Percentiles rank a stretch among this genome's conserved stretches.
These are phyloP conservation scores for Solidago caesia DNA, from an alignment of 129 eudicot genomes.

Conservation along the genomic window DNA sequence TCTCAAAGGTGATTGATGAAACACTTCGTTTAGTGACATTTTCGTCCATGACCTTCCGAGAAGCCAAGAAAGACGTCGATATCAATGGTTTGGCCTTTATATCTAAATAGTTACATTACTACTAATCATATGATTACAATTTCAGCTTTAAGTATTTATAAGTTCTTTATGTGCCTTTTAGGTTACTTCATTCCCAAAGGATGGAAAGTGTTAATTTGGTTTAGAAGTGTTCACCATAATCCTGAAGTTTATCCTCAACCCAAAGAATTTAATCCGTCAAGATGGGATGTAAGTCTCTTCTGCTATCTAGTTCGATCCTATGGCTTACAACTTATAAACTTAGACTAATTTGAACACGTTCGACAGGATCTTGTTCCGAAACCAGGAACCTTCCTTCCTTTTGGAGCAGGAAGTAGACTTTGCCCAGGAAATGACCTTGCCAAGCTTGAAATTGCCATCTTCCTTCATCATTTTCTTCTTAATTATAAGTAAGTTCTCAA, in stretches of 20 bases:
- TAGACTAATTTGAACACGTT: constrained; percentile 18
- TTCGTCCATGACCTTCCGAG: constrained; percentile 78
- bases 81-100: constrained; percentile 48
- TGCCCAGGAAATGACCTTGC: constrained; percentile 99
- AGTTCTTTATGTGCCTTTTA: constrained; percentile 20
- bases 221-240: constrained; percentile 60
- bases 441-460: constrained; percentile 78
- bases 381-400: constrained; percentile 81
- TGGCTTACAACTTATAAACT: neutral
- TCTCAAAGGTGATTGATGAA: constrained; percentile 88
- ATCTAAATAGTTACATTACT: neutral
- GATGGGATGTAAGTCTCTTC: constrained; percentile 84
- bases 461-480: constrained; percentile 82
- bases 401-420: constrained; percentile 85
- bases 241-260: constrained; percentile 62
- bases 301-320: constrained; percentile 3
- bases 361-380: constrained; percentile 60
- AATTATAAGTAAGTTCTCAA: constrained; percentile 56
- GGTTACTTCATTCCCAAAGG: constrained; percentile 88
- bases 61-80: constrained; percentile 63
- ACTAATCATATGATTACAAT: neutral
- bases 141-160: neutral
- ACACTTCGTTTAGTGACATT: constrained; percentile 81
- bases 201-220: constrained; percentile 84
- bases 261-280: constrained; percentile 61